Base-by-base conservation (phyloP, 108 stramenopile species). In the Skeletonema tropicum region DNA sequence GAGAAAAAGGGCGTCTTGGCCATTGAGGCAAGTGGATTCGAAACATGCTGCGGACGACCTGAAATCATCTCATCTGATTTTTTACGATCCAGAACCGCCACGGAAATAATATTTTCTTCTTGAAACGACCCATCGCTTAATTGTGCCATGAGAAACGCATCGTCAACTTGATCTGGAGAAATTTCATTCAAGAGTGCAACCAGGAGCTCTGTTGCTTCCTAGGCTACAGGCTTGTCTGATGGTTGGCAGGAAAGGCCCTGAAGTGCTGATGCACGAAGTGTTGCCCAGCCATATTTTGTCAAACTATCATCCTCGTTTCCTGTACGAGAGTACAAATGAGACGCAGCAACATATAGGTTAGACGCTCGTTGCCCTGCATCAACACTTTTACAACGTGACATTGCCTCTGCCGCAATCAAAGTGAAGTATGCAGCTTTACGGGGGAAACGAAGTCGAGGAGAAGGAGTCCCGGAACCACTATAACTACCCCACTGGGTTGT, bases 351-450 rank as follows among this genome's bases (percentile, higher is more conserved):
- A 83, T 89, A 92, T 58, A 92, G 67, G 10, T 65, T 77, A n/a
- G 79, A 70, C n/a, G 87, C 83, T 17, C 86, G 59, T 21, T 72
- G 66, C 15, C 76, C 75, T 9, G 68, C 59, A 17, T 77, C 57
- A 14, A 59, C 74, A n/a, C 66, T 74, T 29, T 74, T 32, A 12
- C 74, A 76, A 57, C 85, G 84, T 35, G 89, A 83, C 83, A 92
- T 74, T 3, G 90, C 71, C 64, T 95, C 92, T n/a, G 94, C 91
- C 6, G 91, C 89, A 19, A 86, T 79, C 35, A 82, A 59, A 46
- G 87, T 85, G 76, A 92, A 95, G 60, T 89, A 95, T 23, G 91
- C 84, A 48, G 94, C 94, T 61, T 95, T 95, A 63, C 94, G 78
- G 33, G 79, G 75, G 15, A 90, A 85, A 2, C 63, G 66, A 60